phyloP scores from a whole-genome alignment of 495 filamentous ascomycete species.

The Aspergillus nidulans region DNA sequence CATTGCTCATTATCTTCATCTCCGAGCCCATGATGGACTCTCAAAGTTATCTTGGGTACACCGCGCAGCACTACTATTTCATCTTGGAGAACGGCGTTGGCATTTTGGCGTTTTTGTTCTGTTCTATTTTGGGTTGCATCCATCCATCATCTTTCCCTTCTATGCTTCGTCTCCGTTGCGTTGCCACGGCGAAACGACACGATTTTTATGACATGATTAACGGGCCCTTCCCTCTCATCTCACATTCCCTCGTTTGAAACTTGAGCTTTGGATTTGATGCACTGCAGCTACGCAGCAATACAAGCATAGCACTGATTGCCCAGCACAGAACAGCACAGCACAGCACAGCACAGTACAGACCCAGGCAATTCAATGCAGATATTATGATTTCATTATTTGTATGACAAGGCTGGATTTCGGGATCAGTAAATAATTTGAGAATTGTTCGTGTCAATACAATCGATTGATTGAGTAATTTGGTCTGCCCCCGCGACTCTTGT shows the following conservation, averaged over 20 bases:
- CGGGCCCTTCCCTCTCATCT: conserved; percentile 14
- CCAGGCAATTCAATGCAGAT: neutral
- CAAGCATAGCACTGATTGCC: neutral
- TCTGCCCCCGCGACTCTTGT: neutral
- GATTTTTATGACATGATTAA: conserved; percentile 31
- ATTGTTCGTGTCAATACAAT: neutral
- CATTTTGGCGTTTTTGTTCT: conserved; percentile 33
- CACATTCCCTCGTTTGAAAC: conserved; percentile 6
- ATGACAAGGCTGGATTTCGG: too few species aligned
- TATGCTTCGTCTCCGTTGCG: conserved; percentile 11
- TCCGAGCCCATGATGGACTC: neutral
- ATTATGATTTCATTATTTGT: neutral
- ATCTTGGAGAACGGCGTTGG: conserved; percentile 27
- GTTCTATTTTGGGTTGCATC: neutral
- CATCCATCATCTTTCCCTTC: conserved; percentile 10
- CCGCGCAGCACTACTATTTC: conserved; percentile 5
- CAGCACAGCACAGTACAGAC: neutral
- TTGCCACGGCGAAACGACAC: conserved; percentile 30
- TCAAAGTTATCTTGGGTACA: conserved; percentile 23
- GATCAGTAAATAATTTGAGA: neutral
- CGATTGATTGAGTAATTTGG: neutral
- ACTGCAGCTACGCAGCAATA: too few species aligned
- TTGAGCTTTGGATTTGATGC: neutral
- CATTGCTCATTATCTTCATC: neutral
- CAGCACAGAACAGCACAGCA: neutral